A percentile compares a stretch with the other conserved stretches of the same genome.
Conservation (phyloP, 768 basidiomycete species). For the Infundibulicybe gibba region DNA sequence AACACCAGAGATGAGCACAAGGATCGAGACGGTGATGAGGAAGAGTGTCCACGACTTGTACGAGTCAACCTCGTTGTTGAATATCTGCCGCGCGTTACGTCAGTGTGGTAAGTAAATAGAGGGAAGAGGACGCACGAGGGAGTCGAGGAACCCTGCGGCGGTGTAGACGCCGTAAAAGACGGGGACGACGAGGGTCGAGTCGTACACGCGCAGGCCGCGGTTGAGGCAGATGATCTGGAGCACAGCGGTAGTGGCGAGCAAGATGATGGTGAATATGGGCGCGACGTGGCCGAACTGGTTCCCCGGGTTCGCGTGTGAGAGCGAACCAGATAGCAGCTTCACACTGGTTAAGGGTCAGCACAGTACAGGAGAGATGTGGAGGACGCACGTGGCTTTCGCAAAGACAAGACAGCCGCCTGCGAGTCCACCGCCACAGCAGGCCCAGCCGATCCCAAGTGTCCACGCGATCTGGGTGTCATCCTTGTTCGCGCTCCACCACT, state of each 20-base stretch:
- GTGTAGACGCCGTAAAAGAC: slow-evolving; percentile 95
- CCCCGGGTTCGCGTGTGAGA: slow-evolving; percentile 80
- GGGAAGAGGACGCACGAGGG: slow-evolving; percentile 20
- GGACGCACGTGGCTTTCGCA: slow-evolving; percentile 59
- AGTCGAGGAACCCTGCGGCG: slow-evolving; percentile 63
- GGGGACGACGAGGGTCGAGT: slow-evolving; percentile 88
- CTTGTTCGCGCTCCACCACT: slow-evolving; percentile 72
- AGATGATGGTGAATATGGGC: slow-evolving; percentile 70
- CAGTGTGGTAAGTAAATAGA: not conserved
- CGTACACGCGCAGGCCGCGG: slow-evolving; percentile 85
- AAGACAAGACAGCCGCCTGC: slow-evolving; percentile 91
- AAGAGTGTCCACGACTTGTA: slow-evolving; percentile 88
- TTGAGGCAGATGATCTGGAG: slow-evolving; percentile 91
- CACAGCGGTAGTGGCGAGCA: slow-evolving; percentile 73
- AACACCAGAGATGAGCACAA: slow-evolving; percentile 85
- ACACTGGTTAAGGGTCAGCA: slow-evolving; percentile 43
- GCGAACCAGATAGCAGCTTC: slow-evolving; percentile 69
- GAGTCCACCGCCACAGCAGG: slow-evolving; percentile 86
- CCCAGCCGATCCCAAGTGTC: slow-evolving; percentile 93
- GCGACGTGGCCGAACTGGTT: slow-evolving; percentile 84
- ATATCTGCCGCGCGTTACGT: slow-evolving; percentile 46
- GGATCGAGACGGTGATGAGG: slow-evolving; percentile 83
- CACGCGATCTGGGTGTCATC: slow-evolving; percentile 86
- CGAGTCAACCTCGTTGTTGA: slow-evolving; percentile 83
- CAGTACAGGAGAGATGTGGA: slow-evolving; percentile 1